Conservation (phyloP, 2,329 filamentous ascomycete genomes). For the Ophiobolus disseminans region DNA sequence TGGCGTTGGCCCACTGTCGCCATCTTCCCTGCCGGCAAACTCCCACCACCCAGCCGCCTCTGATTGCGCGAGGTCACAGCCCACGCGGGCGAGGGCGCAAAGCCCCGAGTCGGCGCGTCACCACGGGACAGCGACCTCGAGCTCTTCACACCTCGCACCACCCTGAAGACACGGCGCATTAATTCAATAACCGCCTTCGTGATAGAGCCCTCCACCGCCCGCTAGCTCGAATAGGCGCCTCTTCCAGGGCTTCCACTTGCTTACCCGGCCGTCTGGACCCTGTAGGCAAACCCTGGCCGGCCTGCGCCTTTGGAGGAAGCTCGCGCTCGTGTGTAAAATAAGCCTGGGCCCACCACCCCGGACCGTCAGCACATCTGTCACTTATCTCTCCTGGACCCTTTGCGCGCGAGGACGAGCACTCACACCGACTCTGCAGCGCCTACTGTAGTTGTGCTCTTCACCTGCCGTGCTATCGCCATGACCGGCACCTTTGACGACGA, state of each 20-base stretch:
- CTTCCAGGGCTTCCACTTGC: constrained; percentile 1
- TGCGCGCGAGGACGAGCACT: background rate
- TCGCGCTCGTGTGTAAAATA: constrained; percentile 10
- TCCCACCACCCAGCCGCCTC: background rate
- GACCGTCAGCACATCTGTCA: constrained; percentile 6
- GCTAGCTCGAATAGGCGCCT: constrained; percentile 11
- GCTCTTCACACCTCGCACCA: background rate
- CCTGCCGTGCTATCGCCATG: constrained; percentile 23
- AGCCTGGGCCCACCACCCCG: constrained; percentile 9
- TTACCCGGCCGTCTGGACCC: constrained; percentile 17
- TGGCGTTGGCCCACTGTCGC: constrained; percentile 1
- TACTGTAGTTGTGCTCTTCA: constrained; percentile 1
- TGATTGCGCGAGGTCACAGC: too few relatives aligned
- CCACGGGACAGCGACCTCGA: background rate
- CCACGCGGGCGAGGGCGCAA: background rate
- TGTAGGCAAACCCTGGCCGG: background rate
- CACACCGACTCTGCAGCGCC: constrained; percentile 1
- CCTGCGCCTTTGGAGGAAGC: background rate
- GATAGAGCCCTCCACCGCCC: constrained; percentile 7
- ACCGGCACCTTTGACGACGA: constrained; percentile 39
- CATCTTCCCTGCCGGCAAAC: background rate
- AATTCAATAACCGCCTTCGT: constrained; percentile 9
- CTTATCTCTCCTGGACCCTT: constrained; percentile 1
- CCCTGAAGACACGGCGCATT: constrained; percentile 3
- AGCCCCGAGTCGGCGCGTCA: background rate